Percentiles rank a stretch among this genome's conserved stretches.
Evolutionary conservation across 192 early-diverging fungal genomes (phyloP).

Genomic region (Backusella circina): DNA sequence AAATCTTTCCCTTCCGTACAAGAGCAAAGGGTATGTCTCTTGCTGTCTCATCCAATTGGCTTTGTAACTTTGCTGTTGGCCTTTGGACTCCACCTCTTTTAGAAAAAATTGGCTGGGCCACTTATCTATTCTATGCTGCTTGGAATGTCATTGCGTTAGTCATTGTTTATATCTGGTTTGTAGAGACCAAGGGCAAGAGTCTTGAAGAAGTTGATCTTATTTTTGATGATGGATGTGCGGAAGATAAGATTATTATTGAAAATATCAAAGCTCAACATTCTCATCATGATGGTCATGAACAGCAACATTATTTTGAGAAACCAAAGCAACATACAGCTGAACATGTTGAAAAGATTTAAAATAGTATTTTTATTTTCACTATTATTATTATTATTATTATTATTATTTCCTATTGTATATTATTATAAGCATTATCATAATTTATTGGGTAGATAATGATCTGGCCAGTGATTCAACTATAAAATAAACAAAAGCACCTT

Average conservation of each 20-base stretch:
- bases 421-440: background rate
- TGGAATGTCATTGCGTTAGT: slow-evolving; percentile 5
- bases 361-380: too few relatives aligned
- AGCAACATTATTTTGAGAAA: background rate
- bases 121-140: slow-evolving; percentile 16
- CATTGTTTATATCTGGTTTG: background rate
- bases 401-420: background rate
- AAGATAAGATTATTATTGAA: background rate
- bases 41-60: background rate
- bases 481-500: background rate
- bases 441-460: background rate
- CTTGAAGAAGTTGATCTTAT: slow-evolving; percentile 44
- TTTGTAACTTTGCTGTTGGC: slow-evolving; percentile 17
- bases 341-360: background rate
- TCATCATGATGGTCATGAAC: background rate
- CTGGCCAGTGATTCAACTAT: slow-evolving; percentile 3
- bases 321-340: background rate
- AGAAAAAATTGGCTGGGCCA: slow-evolving; percentile 4
- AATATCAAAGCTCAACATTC: background rate
- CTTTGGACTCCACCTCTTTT: slow-evolving; percentile 10
- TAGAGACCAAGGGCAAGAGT: slow-evolving; percentile 34
- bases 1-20: too few relatives aligned
- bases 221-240: slow-evolving; percentile 21
- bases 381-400: background rate
- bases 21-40: too few relatives aligned